These are phyloP conservation scores for Apiospora arundinis DNA, from an alignment of 2,329 filamentous ascomycete species.

Conservation along the genomic window DNA sequence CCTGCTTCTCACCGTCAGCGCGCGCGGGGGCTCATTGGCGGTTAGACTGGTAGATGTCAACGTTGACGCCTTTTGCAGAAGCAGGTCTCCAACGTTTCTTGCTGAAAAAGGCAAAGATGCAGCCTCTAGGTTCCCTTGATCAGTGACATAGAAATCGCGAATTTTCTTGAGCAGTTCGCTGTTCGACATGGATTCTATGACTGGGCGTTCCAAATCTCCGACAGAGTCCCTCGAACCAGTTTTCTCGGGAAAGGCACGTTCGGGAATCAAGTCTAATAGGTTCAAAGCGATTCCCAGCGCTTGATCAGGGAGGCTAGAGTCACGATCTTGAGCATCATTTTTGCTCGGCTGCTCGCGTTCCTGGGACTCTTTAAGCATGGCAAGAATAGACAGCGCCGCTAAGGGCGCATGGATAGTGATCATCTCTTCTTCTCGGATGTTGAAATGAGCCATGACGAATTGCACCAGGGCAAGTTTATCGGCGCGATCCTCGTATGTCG, in stretches of 20 bases:
- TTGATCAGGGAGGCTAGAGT: constrained; percentile 32
- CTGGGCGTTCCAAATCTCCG: constrained; percentile 35
- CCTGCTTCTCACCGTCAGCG: constrained; percentile 63
- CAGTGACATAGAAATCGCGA: constrained; percentile 70
- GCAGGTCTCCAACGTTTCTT: constrained; percentile 62
- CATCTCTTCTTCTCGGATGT: constrained; percentile 96
- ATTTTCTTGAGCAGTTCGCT: constrained; percentile 66
- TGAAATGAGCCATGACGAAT: constrained; percentile 89
- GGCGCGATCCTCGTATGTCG: constrained; percentile 55
- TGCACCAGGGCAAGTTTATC: constrained; percentile 75
- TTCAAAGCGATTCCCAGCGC: constrained; percentile 58
- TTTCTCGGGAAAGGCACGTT: constrained; percentile 61
- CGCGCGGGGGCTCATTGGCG: constrained; percentile 47
- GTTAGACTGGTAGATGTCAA: constrained; percentile 56
- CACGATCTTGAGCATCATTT: neutral
- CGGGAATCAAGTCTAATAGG: constrained; percentile 69
- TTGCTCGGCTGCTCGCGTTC: constrained; percentile 41
- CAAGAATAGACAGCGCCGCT: constrained; percentile 68
- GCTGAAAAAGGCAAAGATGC: constrained; percentile 64
- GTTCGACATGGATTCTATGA: constrained; percentile 45
- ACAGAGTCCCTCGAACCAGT: constrained; percentile 32
- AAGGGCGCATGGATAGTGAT: constrained; percentile 83
- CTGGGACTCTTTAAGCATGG: constrained; percentile 63
- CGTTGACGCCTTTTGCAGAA: constrained; percentile 65
- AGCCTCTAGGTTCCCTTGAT: constrained; percentile 73